phyloP scores from a whole-genome alignment of 345 rosid species.

The Acer campestre region DNA sequence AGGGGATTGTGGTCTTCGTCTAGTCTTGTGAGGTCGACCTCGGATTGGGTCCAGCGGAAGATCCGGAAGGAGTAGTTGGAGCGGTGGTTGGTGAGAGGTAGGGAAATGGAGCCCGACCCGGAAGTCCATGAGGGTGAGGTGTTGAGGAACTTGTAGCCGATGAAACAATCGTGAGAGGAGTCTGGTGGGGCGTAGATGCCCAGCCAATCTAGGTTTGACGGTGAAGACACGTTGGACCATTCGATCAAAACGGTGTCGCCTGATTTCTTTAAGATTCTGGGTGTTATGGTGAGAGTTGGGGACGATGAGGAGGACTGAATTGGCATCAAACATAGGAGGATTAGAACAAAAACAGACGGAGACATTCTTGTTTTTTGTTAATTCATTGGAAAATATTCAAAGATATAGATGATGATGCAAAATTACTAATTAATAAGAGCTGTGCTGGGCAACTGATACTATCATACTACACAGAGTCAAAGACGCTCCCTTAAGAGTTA shows the following conservation, averaged over 20 bases:
- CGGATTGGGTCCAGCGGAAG: constrained; percentile 78
- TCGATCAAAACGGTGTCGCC: constrained; percentile 59
- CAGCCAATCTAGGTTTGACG: constrained; percentile 83
- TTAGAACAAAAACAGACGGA: constrained; percentile 27
- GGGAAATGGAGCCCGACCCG: constrained; percentile 73
- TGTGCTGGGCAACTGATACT: too few relatives aligned
- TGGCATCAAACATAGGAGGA: constrained; percentile 24
- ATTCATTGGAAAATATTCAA: too few relatives aligned
- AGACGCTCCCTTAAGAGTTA: too few relatives aligned
- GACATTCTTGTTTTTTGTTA: too few relatives aligned
- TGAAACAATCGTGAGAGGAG: constrained; percentile 64
- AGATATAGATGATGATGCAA: too few relatives aligned
- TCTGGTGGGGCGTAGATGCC: constrained; percentile 90
- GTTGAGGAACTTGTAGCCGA: constrained; percentile 78
- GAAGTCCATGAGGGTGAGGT: constrained; percentile 57
- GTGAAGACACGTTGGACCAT: constrained; percentile 76
- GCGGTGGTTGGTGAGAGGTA: constrained; percentile 74
- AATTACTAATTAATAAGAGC: too few relatives aligned
- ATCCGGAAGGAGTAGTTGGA: constrained; percentile 85
- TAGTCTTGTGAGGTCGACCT: constrained; percentile 52
- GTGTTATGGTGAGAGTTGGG: constrained; percentile 46
- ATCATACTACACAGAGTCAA: too few relatives aligned
- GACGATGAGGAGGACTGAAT: constrained; percentile 26
- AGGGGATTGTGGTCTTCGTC: constrained; percentile 89
- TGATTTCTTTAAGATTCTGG: constrained; percentile 52